A percentile compares a stretch with the other conserved stretches of the same genome.
phyloP scores from a whole-genome alignment of 2,329 filamentous ascomycete species.

The Diaporthe helianthi region DNA sequence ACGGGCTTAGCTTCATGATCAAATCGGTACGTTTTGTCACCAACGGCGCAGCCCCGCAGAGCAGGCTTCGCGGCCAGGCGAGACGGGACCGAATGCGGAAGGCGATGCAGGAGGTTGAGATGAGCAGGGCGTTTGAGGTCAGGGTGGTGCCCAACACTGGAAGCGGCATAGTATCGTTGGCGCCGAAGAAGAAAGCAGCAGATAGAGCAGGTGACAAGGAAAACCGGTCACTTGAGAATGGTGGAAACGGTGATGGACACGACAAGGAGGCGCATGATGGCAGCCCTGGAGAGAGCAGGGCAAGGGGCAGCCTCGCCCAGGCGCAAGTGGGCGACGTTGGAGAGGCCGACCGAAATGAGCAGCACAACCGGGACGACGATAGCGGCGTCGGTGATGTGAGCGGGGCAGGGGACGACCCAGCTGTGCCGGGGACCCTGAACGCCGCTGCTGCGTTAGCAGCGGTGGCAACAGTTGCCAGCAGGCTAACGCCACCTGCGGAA shows the following conservation, averaged over 20 bases:
- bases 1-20: slow-evolving; percentile 90
- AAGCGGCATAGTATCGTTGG: slow-evolving; percentile 1
- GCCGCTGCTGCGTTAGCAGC: slow-evolving; percentile 12
- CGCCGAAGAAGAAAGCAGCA: slow-evolving; percentile 26
- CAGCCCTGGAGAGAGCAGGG: slow-evolving; percentile 16
- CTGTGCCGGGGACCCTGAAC: slow-evolving; percentile 3
- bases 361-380: slow-evolving; percentile 33
- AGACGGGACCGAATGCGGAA: slow-evolving; percentile 63
- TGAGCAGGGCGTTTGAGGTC: slow-evolving; percentile 45
- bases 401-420: slow-evolving; percentile 23
- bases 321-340: neutral
- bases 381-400: slow-evolving; percentile 34
- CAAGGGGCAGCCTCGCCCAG: slow-evolving; percentile 10
- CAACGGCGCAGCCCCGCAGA: slow-evolving; percentile 69
- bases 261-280: neutral
- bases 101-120: slow-evolving; percentile 60
- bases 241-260: neutral
- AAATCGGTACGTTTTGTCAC: slow-evolving; percentile 84
- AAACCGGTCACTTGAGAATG: slow-evolving; percentile 19
- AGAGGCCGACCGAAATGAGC: slow-evolving; percentile 19
- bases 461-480: slow-evolving; percentile 28
- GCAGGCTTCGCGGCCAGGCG: slow-evolving; percentile 61
- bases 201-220: slow-evolving; percentile 33
- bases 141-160: slow-evolving; percentile 39
- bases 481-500: slow-evolving; percentile 33